Conservation (phyloP, 257 asterid species). For the Osmanthus fragrans region DNA sequence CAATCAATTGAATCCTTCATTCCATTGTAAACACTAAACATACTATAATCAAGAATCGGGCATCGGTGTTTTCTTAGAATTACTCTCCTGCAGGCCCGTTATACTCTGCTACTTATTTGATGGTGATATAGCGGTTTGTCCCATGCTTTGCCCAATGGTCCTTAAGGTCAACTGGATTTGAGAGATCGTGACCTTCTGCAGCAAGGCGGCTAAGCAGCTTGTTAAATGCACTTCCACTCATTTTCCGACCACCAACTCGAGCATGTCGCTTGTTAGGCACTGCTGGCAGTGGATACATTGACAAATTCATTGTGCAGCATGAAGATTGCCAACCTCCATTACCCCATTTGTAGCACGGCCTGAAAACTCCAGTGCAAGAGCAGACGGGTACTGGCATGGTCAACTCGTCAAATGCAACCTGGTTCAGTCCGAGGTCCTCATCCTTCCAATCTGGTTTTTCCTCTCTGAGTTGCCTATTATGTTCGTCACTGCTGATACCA, state of each 20-base stretch:
- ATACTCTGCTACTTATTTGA: slow-evolving; percentile 44
- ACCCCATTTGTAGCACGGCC: slow-evolving; percentile 99
- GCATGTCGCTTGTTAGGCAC: slow-evolving; percentile 96
- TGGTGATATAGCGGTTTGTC: slow-evolving; percentile 94
- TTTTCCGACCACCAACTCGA: slow-evolving; percentile 90
- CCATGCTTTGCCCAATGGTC: slow-evolving; percentile 99
- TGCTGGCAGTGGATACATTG: slow-evolving; percentile 89
- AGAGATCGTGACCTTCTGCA: slow-evolving; percentile 78
- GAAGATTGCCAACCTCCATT: slow-evolving; percentile 99
- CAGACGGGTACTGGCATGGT: slow-evolving; percentile 96
- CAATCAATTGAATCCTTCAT: slow-evolving; percentile 8
- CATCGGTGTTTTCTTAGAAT: neutral
- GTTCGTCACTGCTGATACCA: slow-evolving; percentile 33
- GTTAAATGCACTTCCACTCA: slow-evolving; percentile 95
- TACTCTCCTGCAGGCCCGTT: neutral
- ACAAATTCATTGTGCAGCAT: slow-evolving; percentile 81
- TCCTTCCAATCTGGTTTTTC: slow-evolving; percentile 82
- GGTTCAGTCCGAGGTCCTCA: slow-evolving; percentile 87
- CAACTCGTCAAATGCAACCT: slow-evolving; percentile 82
- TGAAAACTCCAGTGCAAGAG: slow-evolving; percentile 79
- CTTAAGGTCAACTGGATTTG: slow-evolving; percentile 82
- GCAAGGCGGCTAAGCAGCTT: slow-evolving; percentile 93
- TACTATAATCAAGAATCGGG: neutral
- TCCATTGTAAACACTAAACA: neutral
- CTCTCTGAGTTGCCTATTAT: slow-evolving; percentile 32